Evolutionary conservation across 2,329 filamentous ascomycete species (phyloP).

Genomic region (Bretziella fagacearum): DNA sequence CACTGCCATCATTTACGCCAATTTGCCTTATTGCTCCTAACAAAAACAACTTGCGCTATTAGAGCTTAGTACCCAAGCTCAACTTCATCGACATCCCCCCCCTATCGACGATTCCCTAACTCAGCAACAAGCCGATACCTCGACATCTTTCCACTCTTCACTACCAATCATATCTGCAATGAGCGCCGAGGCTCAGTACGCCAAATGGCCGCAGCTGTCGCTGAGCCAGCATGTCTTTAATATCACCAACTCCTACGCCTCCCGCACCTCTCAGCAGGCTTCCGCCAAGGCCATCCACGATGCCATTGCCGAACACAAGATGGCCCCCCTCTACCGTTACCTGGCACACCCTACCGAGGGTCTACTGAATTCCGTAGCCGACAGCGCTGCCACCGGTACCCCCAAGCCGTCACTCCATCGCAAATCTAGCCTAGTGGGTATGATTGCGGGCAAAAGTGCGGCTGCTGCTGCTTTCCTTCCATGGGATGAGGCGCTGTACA

Average conservation of each 20-base stretch:
- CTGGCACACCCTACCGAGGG: conserved; percentile 69
- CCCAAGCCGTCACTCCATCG: conserved; percentile 41
- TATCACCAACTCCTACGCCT: conserved; percentile 62
- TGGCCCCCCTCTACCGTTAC: conserved; percentile 75
- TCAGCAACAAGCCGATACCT: neutral
- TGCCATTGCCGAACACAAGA: conserved; percentile 68
- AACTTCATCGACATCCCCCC: neutral
- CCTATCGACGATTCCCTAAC: neutral
- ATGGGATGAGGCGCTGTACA: conserved; percentile 84
- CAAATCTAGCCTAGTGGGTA: conserved; percentile 53
- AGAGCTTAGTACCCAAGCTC: neutral
- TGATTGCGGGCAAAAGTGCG: conserved; percentile 56
- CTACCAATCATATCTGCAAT: conserved; percentile 29
- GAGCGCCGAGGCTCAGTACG: conserved; percentile 70
- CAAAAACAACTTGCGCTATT: too few relatives aligned
- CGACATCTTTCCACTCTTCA: neutral
- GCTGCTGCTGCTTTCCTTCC: conserved; percentile 51
- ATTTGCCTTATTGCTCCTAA: too few relatives aligned
- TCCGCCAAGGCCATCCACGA: conserved; percentile 61
- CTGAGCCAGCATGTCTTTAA: conserved; percentile 76
- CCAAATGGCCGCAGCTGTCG: conserved; percentile 66
- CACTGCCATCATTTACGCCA: too few relatives aligned
- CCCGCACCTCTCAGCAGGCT: conserved; percentile 47
- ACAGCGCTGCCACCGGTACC: conserved; percentile 22
- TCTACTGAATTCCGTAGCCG: conserved; percentile 58